These are phyloP conservation scores for Dentipellis fragilis DNA, from an alignment of 768 basidiomycete species.

Conservation along the genomic window DNA sequence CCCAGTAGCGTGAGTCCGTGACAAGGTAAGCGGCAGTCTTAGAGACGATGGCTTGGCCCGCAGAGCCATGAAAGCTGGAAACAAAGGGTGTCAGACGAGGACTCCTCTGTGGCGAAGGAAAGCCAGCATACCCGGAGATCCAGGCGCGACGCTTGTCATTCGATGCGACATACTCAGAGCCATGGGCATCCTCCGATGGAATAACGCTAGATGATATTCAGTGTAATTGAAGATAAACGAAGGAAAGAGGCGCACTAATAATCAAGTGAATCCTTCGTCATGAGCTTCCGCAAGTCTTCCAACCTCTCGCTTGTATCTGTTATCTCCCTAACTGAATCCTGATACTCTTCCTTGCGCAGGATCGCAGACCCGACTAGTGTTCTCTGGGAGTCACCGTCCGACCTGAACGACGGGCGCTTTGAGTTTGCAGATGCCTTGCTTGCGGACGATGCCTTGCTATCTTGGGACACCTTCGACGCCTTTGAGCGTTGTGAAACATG, in stretches of 20 bases:
- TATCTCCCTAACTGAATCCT: slow-evolving; percentile 12
- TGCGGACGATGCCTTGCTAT: slow-evolving; percentile 8
- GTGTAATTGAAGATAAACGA: neutral
- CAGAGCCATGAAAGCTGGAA: slow-evolving; percentile 50
- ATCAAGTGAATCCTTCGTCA: slow-evolving; percentile 14
- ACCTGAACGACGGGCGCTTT: slow-evolving; percentile 8
- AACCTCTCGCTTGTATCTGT: slow-evolving; percentile 15
- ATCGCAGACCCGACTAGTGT: slow-evolving; percentile 17
- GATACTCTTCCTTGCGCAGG: slow-evolving; percentile 15
- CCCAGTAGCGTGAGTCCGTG: slow-evolving; percentile 78
- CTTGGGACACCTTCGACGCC: slow-evolving; percentile 4
- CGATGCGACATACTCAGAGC: slow-evolving; percentile 70
- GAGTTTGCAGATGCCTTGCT: slow-evolving; percentile 8
- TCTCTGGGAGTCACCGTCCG: slow-evolving; percentile 10
- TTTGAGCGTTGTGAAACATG: slow-evolving; percentile 13
- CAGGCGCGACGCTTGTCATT: slow-evolving; percentile 73
- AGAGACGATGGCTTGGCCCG: slow-evolving; percentile 65
- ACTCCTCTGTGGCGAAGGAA: neutral
- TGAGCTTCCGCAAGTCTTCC: slow-evolving; percentile 9
- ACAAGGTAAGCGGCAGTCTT: slow-evolving; percentile 60
- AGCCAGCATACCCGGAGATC: slow-evolving; percentile 53
- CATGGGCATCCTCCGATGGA: slow-evolving; percentile 75
- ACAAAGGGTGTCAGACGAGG: neutral
- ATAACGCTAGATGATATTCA: slow-evolving; percentile 37
- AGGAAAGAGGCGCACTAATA: slow-evolving; percentile 9